Conservation (phyloP, 768 basidiomycete genomes). For the Solioccasus polychromus region DNA sequence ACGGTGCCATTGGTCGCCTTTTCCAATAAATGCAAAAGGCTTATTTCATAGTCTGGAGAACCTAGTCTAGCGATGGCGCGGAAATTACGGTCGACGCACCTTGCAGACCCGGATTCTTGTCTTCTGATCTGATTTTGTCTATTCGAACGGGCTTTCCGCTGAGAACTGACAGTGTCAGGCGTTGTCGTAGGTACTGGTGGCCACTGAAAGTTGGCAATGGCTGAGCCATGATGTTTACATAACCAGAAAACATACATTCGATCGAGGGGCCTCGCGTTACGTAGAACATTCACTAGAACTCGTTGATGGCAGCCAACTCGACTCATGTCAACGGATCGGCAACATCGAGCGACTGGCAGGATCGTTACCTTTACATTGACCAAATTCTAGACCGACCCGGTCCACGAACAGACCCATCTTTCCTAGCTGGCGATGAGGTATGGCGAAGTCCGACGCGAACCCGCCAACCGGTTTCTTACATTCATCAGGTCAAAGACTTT, state of each 20-base stretch:
- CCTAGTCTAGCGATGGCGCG: background rate
- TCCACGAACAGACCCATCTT: constrained; percentile 85
- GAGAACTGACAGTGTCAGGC: constrained; percentile 85
- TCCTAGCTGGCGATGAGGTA: constrained; percentile 79
- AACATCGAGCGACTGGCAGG: constrained; percentile 45
- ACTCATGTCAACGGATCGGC: constrained; percentile 35
- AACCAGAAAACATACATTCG: constrained; percentile 6
- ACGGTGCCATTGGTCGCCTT: constrained; percentile 91
- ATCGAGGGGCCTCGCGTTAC: constrained; percentile 2
- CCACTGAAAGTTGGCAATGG: constrained; percentile 63
- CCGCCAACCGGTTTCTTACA: background rate
- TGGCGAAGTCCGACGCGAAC: constrained; percentile 18
- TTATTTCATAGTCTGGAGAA: constrained; percentile 85
- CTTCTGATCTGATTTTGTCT: constrained; percentile 83
- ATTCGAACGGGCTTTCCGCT: constrained; percentile 84
- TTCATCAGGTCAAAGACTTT: constrained; percentile 77
- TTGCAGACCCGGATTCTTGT: constrained; percentile 93
- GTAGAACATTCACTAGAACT: constrained; percentile 5
- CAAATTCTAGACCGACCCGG: constrained; percentile 82
- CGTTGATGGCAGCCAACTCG: constrained; percentile 24
- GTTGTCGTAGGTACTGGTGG: constrained; percentile 78
- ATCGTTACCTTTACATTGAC: constrained; percentile 80
- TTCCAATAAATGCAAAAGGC: constrained; percentile 81
- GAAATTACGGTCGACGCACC: constrained; percentile 44
- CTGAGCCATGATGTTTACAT: constrained; percentile 41